Evolutionary conservation across 1,284 basidiomycete species (phyloP), one percentile per base, ranked within the genome.

Genomic region (Pterulicium gracile): DNA sequence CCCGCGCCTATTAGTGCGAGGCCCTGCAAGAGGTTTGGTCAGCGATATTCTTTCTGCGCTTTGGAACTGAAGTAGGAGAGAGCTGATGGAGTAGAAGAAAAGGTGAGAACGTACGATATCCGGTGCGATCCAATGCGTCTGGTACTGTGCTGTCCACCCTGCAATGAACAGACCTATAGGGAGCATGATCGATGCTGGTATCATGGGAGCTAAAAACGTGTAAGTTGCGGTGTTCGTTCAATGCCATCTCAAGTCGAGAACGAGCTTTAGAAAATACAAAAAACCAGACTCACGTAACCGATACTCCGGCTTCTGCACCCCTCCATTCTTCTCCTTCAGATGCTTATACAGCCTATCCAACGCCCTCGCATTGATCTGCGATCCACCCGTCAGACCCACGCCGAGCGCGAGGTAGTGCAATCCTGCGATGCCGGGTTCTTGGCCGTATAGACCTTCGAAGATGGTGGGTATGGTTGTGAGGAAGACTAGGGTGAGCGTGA

Each of bases 401-500:
- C 78, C 80, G 2, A 85, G 67, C 1, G 81, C 72, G 48, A 86
- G 67, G 54, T 84, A 87, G 51, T 80, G 64, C 21, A 79, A 58
- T 0, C 75, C 81, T 0, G 78, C 71, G 43, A 85, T 80, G 42
- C 76, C 72, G 35, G 70, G 57, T 1, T 56, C 50, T 59, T 81
- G 56, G 20, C 61, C 54, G 51, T 85, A 84, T 0, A 66, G 57
- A 2, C 62, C 62, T 44, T 66, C 60, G 53, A 79, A 89, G 19
- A 85, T 83, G 0, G 59, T 52, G 0, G 79, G 74, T 17, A 88
- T 79, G 0, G 75, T 80, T 0, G 82, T 83, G 40, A 88, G 61
- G 53, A 84, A 67, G 4, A 81, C 69, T 71, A 58, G 24, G 4
- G 7, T 12, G 13, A 27, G 22, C 7, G 19, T 39, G 14, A 44